Percentiles rank a stretch among this genome's conserved stretches.
phyloP scores from a whole-genome alignment of 2,329 filamentous ascomycete species.

The Penicillium sp. region DNA sequence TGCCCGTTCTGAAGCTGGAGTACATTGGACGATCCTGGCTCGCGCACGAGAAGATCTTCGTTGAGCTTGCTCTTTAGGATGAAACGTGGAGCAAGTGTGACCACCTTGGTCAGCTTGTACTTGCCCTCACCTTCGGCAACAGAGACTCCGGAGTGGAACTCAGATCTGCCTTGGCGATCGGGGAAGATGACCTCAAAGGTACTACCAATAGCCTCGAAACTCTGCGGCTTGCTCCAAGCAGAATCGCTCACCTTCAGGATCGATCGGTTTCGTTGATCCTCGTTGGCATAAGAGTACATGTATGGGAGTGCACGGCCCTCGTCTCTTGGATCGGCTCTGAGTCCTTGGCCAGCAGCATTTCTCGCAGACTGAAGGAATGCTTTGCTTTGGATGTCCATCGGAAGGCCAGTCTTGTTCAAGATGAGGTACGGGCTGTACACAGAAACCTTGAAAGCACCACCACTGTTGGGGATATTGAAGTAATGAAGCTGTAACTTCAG shows the following conservation, averaged over 20 bases:
- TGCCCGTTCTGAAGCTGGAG: slow-evolving; percentile 75
- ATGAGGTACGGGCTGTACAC: slow-evolving; percentile 94
- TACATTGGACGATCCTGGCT: slow-evolving; percentile 85
- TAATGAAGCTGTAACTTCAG: slow-evolving; percentile 87
- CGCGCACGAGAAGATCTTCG: slow-evolving; percentile 84
- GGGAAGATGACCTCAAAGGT: slow-evolving; percentile 83
- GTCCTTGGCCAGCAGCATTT: slow-evolving; percentile 76
- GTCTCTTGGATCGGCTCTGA: slow-evolving; percentile 53
- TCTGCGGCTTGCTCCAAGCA: slow-evolving; percentile 94
- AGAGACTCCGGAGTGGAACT: slow-evolving; percentile 88
- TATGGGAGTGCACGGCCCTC: slow-evolving; percentile 72
- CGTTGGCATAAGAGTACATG: slow-evolving; percentile 90
- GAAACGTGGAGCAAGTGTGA: slow-evolving; percentile 88
- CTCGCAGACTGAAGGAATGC: slow-evolving; percentile 80
- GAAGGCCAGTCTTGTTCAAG: slow-evolving; percentile 89
- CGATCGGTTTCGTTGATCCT: slow-evolving; percentile 88
- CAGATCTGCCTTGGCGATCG: slow-evolving; percentile 66
- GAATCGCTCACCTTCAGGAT: slow-evolving; percentile 85
- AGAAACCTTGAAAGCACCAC: slow-evolving; percentile 92
- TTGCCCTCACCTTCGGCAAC: slow-evolving; percentile 91
- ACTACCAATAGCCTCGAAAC: slow-evolving; percentile 95
- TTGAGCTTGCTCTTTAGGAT: slow-evolving; percentile 89
- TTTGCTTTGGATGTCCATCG: slow-evolving; percentile 84
- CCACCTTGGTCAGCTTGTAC: slow-evolving; percentile 95
- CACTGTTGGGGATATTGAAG: slow-evolving; percentile 82